Base-by-base conservation (phyloP, 768 basidiomycete species). In the Panus rudis region DNA sequence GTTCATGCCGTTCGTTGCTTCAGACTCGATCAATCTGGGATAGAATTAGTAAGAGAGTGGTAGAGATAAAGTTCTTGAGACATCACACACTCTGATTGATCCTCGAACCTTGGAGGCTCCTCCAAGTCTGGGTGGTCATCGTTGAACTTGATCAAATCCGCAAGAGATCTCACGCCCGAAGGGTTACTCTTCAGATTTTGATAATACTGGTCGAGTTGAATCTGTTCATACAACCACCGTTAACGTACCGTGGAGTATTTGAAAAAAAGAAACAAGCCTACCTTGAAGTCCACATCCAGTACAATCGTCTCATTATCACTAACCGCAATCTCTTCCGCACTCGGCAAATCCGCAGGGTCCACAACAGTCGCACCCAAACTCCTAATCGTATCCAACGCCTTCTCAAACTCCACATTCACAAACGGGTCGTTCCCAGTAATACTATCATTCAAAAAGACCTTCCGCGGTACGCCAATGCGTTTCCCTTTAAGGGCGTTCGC, bases 141-240 rank as follows among this genome's bases (percentile, higher is more conserved):
- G 50, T 84, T 71, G 60, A 82, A 84, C 12, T 56, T 56, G 39
- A 84, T 81, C 41, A 84, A 52, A 41, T 80, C 78, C 3, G 72
- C 76, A 19, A 53, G 70, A 63, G 0, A 56, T 30, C 46, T 34
- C 4, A 61, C 61, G 11, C 59, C 60, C 10, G 57, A 53, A 8
- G 61, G 61, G 23, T 55, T 53, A 6, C 41, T 24, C 21, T 46
- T 22, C 14, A 62, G 53, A 3, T 38, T 37, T 7, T 39, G 46
- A 32, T 55, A 54, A 30, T 53, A 62, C 13, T 48, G 38, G 26
- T 59, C 54, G 8, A 63, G 38, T 38, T 61, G 53, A 17, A 55
- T 47, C 59, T 61, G 43, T 14, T 4, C 16, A 26, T 34, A 17
- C 12, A 28, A 28, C 21, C 27, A 27, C 4, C 31, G 20, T 26